Evolutionary conservation across 352 stramenopile genomes (phyloP), one percentile per base, ranked within the genome.

Genomic region (Hyaloperonospora brassicae): DNA sequence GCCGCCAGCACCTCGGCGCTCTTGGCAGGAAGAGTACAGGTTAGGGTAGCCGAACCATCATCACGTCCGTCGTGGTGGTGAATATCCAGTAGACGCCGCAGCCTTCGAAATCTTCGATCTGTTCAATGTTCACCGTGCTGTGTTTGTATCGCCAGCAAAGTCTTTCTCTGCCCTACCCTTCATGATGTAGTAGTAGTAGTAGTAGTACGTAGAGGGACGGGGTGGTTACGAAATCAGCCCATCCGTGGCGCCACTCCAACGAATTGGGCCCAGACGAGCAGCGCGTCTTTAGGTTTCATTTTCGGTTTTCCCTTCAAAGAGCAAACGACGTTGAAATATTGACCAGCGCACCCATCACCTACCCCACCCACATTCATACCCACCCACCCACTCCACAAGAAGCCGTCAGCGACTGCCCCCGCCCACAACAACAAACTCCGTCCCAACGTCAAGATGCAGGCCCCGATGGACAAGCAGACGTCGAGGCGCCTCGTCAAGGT

Each of bases 401-500:
- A 13, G 2, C n/a, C 21, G 13, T 41, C n/a, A 49, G 38, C 9
- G 4, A 17, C 9, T 13, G 17, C 17, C 17, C 17, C 17, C 17
- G 17, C 17, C 38, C 14, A 48, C 50, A 47, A 11, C 50, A 14
- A 47, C 27, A 53, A 24, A 21, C 36, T 17, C 0, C 17, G 17
- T 17, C 0, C 34, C 14, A 56, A 21, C 11, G 59, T 57, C 47
- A 50, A 66, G 14, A 67, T 62, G 59, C 67, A 71, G 30, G 39
- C 55, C 8, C 41, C 45, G 11, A 65, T 72, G 52, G 63, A 75
- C 56, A 66, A 66, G 40, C 51, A 59, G 35, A 72, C 55, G n/a
- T 64, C 59, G 23, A 64, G 60, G 9, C 64, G 57, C 39, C 42
- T 75, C 34, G 56, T 75, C 4, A 70, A 70, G 53, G 62, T 71